A percentile compares a stretch with the other conserved stretches of the same genome.
Conservation (phyloP, 1,284 basidiomycete genomes). For the Fomitopsis betulina region DNA sequence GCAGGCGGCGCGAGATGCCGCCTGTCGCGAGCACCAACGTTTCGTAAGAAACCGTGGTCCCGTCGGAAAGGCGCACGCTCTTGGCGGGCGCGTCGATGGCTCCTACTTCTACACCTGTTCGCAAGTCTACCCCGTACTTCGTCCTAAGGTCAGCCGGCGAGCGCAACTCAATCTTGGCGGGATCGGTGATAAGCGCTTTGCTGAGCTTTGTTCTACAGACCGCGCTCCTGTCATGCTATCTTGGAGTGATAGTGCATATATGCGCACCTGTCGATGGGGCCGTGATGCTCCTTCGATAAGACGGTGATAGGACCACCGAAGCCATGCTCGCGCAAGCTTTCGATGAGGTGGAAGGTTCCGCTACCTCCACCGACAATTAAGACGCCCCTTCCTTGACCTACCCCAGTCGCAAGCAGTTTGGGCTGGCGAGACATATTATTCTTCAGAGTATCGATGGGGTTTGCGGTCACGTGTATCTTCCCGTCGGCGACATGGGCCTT, state of each 20-base stretch:
- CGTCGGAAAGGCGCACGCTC: slow-evolving; percentile 53
- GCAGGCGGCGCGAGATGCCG: slow-evolving; percentile 63
- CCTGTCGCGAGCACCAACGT: slow-evolving; percentile 74
- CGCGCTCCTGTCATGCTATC: background rate
- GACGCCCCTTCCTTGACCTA: slow-evolving; percentile 42
- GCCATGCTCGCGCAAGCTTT: slow-evolving; percentile 83
- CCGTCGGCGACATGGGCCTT: slow-evolving; percentile 65
- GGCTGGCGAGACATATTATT: slow-evolving; percentile 62
- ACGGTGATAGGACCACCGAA: slow-evolving; percentile 79
- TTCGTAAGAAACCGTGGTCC: slow-evolving; percentile 63
- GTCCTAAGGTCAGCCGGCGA: slow-evolving; percentile 73
- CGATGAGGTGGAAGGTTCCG: slow-evolving; percentile 76
- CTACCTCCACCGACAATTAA: slow-evolving; percentile 89
- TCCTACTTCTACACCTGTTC: slow-evolving; percentile 67
- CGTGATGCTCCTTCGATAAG: slow-evolving; percentile 74
- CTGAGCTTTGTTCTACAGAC: slow-evolving; percentile 76
- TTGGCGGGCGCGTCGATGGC: slow-evolving; percentile 60
- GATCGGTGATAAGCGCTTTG: slow-evolving; percentile 80
- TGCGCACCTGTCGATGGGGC: slow-evolving; percentile 80
- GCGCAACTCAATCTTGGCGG: slow-evolving; percentile 74
- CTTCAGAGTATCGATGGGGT: slow-evolving; percentile 63
- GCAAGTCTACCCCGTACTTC: slow-evolving; percentile 76
- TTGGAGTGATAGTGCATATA: background rate
- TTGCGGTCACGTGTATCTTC: slow-evolving; percentile 81
- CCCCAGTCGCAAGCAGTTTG: slow-evolving; percentile 39